Conservation (phyloP, 2,329 filamentous ascomycete genomes). For the Coniochaeta hoffmannii region DNA sequence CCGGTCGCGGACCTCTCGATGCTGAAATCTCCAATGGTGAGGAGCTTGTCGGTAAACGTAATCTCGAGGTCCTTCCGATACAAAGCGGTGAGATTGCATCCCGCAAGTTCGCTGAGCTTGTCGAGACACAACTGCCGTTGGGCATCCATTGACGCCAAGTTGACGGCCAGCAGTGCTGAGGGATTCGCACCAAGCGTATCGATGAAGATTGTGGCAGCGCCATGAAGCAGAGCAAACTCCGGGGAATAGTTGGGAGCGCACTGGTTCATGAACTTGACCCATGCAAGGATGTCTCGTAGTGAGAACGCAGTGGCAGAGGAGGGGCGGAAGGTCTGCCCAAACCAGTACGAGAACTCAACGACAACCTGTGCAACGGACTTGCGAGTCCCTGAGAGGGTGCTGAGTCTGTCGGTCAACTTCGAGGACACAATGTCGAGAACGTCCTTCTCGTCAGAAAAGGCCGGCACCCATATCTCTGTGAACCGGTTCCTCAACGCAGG, state of each 20-base stretch:
- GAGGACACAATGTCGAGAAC: constrained; percentile 77
- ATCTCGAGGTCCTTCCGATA: constrained; percentile 61
- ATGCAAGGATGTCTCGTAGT: constrained; percentile 84
- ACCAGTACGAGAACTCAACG: constrained; percentile 88
- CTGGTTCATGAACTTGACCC: constrained; percentile 87
- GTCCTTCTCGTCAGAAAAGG: constrained; percentile 77
- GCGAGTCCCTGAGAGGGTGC: constrained; percentile 13
- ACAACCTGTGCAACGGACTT: constrained; percentile 56
- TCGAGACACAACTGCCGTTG: constrained; percentile 68
- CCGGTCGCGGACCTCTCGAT: constrained; percentile 46
- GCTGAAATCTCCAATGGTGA: constrained; percentile 70
- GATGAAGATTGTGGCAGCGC: constrained; percentile 90
- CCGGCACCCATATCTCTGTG: constrained; percentile 97
- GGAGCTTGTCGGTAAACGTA: constrained; percentile 36
- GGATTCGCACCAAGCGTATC: constrained; percentile 95
- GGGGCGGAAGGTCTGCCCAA: constrained; percentile 73
- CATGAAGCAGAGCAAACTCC: constrained; percentile 57
- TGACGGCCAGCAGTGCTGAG: constrained; percentile 72
- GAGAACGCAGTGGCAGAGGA: constrained; percentile 72
- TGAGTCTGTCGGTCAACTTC: constrained; percentile 56
- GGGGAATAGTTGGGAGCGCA: constrained; percentile 37
- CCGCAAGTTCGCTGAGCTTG: constrained; percentile 62
- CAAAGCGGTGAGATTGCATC: constrained; percentile 55
- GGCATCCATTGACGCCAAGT: constrained; percentile 58
- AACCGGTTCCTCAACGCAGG: constrained; percentile 93